Conservation (phyloP, 371 early-diverging fungal species). For the Rhizomucor pusillus region DNA sequence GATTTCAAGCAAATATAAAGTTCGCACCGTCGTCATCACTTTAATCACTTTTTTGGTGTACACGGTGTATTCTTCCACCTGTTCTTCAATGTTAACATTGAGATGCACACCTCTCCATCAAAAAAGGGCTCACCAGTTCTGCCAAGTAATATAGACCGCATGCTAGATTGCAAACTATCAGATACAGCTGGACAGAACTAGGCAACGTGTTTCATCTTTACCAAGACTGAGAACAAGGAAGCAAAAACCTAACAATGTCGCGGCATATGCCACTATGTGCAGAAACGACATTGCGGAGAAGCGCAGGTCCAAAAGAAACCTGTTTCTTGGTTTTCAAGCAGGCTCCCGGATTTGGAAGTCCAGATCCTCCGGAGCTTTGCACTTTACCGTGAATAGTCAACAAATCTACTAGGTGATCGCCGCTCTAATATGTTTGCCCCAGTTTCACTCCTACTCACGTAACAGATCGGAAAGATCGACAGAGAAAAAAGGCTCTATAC, state of each 20-base stretch:
- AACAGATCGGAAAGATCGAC: not conserved
- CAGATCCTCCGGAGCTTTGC: no score
- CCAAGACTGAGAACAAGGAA: conserved; percentile 48
- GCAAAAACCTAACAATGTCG: conserved; percentile 36
- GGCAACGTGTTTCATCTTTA: conserved; percentile 4
- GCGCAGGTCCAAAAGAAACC: no score
- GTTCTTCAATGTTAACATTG: conserved; percentile 7
- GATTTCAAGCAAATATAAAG: not conserved
- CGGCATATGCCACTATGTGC: conserved; percentile 45
- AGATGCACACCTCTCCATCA: no score
- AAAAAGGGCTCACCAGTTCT: conserved; percentile 51
- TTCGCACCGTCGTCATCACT: conserved; percentile 60
- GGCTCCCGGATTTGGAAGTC: no score
- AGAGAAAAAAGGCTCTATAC: not conserved
- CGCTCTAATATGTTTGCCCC: no score
- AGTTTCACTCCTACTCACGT: conserved; percentile 1
- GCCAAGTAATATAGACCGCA: conserved; percentile 85
- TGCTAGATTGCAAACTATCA: conserved; percentile 41
- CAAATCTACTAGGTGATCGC: no score
- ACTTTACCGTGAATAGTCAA: not conserved
- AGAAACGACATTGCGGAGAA: conserved; percentile 16
- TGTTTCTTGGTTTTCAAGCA: no score
- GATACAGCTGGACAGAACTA: not conserved
- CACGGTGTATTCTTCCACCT: conserved; percentile 82
- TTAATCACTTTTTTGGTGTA: conserved; percentile 74